phyloP scores from a whole-genome alignment of 129 eudicot genomes.

The Scalesia atractyloides region DNA sequence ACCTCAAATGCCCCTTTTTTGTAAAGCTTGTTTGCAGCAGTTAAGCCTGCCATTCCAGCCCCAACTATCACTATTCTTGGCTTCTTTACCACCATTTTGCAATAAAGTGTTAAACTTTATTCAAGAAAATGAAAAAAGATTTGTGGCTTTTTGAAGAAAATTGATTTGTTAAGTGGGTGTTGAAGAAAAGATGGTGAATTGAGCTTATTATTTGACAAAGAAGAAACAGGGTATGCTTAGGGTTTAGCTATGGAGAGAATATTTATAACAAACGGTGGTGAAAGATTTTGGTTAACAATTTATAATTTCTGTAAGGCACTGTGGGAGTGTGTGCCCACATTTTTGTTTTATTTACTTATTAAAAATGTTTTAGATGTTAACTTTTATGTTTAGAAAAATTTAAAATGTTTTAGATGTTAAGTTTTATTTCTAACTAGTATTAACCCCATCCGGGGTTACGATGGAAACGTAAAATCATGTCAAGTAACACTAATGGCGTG shows the following conservation, averaged over 20 bases:
- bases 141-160: not conserved
- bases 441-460: no score
- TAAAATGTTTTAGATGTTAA: not conserved
- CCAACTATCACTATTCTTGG: constrained; percentile 85
- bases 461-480: no score
- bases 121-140: not conserved
- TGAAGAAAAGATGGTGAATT: constrained; percentile 1
- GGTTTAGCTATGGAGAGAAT: constrained; percentile 24
- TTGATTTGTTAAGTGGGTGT: not conserved
- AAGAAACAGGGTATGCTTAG: constrained; percentile 11
- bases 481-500: no score
- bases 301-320: constrained; percentile 10
- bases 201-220: not conserved
- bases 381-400: not conserved
- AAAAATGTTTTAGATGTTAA: not conserved
- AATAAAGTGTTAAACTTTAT: not conserved
- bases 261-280: constrained; percentile 31
- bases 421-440: not conserved
- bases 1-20: constrained; percentile 54
- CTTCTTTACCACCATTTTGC: constrained; percentile 58
- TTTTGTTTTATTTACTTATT: not conserved
- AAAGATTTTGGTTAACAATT: constrained; percentile 11
- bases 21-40: constrained; percentile 92
- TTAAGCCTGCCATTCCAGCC: constrained; percentile 89
- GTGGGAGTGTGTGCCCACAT: constrained; percentile 23